These are phyloP conservation scores for Penicillium psychrosexuale DNA, from an alignment of 2,329 filamentous ascomycete genomes.

Conservation along the genomic window DNA sequence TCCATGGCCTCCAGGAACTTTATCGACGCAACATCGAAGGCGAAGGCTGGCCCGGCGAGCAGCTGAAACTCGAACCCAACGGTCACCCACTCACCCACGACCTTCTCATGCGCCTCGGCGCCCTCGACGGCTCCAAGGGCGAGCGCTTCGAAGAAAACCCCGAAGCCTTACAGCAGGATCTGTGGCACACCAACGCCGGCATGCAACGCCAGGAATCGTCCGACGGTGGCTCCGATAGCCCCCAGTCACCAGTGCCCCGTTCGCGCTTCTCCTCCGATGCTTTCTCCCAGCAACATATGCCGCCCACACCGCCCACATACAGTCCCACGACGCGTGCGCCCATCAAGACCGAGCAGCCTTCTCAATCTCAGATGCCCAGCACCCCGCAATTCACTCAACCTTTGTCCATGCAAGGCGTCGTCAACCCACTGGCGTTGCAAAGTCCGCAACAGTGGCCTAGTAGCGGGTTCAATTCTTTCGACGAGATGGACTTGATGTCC, in stretches of 20 bases:
- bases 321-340: conserved; percentile 33
- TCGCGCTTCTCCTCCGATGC: conserved; percentile 31
- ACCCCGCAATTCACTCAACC: conserved; percentile 23
- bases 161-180: conserved; percentile 52
- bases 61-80: conserved; percentile 50
- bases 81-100: conserved; percentile 63
- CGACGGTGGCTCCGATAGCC: conserved; percentile 57
- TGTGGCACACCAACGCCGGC: conserved; percentile 53
- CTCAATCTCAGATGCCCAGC: conserved; percentile 18
- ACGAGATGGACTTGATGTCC: conserved; percentile 35
- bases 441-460: conserved; percentile 28
- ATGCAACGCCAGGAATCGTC: conserved; percentile 55
- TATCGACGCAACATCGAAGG: conserved; percentile 54
- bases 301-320: conserved; percentile 42
- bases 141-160: conserved; percentile 59
- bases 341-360: conserved; percentile 28
- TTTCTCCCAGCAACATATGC: conserved; percentile 31
- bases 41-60: conserved; percentile 55
- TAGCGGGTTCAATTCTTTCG: conserved; percentile 28
- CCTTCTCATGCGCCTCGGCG: conserved; percentile 58
- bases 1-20: conserved; percentile 59
- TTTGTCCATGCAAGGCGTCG: conserved; percentile 35
- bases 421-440: conserved; percentile 38
- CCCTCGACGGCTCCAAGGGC: conserved; percentile 53
- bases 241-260: conserved; percentile 42